phyloP scores from a whole-genome alignment of 805 yeast species.

The Saccharomycopsis sp. region DNA sequence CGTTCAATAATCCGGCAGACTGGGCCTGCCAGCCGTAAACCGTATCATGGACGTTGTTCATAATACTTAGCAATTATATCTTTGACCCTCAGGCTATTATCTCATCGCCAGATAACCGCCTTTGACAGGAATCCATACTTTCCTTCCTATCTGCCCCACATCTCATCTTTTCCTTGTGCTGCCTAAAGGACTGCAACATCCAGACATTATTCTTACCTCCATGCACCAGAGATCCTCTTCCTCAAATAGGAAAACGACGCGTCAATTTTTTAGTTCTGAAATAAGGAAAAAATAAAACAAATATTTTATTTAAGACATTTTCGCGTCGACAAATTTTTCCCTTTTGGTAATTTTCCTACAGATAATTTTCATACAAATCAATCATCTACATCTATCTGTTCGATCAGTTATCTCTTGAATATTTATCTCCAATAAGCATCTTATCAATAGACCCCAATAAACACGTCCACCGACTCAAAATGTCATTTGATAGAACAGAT shows the following conservation, averaged over 20 bases:
- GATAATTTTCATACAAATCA: neutral
- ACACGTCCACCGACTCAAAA: conserved; percentile 25
- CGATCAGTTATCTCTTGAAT: too few species aligned
- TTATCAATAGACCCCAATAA: neutral
- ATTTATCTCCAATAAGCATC: neutral
- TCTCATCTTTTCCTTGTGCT: too few species aligned
- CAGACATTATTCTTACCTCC: neutral
- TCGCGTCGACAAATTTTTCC: neutral
- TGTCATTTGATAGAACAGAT: conserved; percentile 74
- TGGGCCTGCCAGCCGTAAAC: conserved; percentile 8
- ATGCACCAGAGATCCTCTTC: neutral
- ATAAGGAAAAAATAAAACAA: too few species aligned
- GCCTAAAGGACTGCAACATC: too few species aligned
- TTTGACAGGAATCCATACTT: too few species aligned
- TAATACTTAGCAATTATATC: neutral
- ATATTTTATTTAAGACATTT: too few species aligned
- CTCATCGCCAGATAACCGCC: too few species aligned
- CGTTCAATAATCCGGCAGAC: conserved; percentile 9
- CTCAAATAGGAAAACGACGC: neutral
- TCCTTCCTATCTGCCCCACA: too few species aligned
- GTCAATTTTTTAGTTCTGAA: neutral
- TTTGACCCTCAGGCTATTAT: neutral
- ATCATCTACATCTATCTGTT: too few species aligned
- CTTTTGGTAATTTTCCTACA: neutral
- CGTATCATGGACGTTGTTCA: neutral